phyloP scores from a whole-genome alignment of 371 early-diverging fungal species.

The Syncephalastrum sp. region DNA sequence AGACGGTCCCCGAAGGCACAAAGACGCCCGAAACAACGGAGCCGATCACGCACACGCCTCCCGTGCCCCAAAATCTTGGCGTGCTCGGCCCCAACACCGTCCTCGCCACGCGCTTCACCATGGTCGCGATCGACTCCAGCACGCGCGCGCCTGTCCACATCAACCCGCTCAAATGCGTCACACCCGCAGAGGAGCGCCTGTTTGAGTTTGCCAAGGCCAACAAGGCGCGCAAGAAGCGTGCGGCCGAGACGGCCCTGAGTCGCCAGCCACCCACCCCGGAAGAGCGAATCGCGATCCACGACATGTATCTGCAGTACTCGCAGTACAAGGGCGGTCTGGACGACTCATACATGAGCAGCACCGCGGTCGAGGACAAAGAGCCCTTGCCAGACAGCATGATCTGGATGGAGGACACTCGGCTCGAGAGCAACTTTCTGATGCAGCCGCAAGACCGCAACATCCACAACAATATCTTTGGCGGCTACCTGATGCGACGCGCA shows the following conservation, averaged over 20 bases:
- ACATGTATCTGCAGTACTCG: constrained; percentile 69
- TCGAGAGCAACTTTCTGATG: constrained; percentile 73
- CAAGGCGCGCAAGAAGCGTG: constrained; percentile 67
- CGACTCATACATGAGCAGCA: constrained; percentile 2
- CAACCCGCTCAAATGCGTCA: constrained; percentile 71
- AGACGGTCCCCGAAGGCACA: constrained; percentile 10
- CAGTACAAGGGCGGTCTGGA: constrained; percentile 10
- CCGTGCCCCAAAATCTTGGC: constrained; percentile 3
- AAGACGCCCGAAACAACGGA: not conserved
- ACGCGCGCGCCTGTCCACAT: constrained; percentile 73
- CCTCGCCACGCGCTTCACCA: constrained; percentile 82
- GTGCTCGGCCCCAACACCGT: constrained; percentile 51
- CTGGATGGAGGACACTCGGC: constrained; percentile 82
- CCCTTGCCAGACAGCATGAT: constrained; percentile 41
- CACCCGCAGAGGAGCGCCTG: constrained; percentile 71
- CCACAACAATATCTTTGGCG: constrained; percentile 93
- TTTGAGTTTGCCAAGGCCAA: constrained; percentile 71
- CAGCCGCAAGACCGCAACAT: constrained; percentile 89
- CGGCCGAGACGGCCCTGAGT: constrained; percentile 55
- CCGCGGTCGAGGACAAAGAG: constrained; percentile 12
- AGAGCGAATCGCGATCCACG: constrained; percentile 83
- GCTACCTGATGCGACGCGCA: constrained; percentile 76
- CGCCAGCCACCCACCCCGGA: constrained; percentile 79
- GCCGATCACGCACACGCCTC: not conserved
- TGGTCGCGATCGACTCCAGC: constrained; percentile 84